Conservation (phyloP, 2,329 filamentous ascomycete species). For the Rhexocercosporidium sp. region DNA sequence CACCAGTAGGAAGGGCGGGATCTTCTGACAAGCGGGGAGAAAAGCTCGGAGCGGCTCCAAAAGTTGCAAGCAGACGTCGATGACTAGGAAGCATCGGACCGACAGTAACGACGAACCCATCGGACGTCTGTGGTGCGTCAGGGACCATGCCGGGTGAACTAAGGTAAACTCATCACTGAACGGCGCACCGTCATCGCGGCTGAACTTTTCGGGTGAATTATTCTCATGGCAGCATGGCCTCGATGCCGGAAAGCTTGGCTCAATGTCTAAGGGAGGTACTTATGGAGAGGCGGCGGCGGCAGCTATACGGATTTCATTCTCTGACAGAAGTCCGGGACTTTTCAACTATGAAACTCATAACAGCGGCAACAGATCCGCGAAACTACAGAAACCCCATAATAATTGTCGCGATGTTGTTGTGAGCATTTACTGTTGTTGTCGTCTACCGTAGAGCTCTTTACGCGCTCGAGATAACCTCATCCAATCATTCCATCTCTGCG, state of each 20-base stretch:
- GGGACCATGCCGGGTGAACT: slow-evolving; percentile 7
- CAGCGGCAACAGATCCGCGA: slow-evolving; percentile 15
- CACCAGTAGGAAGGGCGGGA: slow-evolving; percentile 11
- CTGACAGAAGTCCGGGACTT: background rate
- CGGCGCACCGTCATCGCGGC: slow-evolving; percentile 21
- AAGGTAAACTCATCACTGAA: background rate
- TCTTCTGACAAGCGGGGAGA: background rate
- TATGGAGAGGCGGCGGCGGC: background rate
- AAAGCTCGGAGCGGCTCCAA: slow-evolving; percentile 5
- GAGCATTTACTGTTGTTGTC: slow-evolving; percentile 4
- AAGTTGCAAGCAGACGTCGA: slow-evolving; percentile 8
- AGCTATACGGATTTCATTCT: background rate
- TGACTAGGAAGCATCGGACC: slow-evolving; percentile 18
- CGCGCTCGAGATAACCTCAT: slow-evolving; percentile 35
- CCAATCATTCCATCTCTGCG: slow-evolving; percentile 29
- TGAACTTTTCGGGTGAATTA: slow-evolving; percentile 17
- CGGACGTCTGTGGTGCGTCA: background rate
- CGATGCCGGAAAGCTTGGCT: slow-evolving; percentile 5
- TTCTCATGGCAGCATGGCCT: background rate
- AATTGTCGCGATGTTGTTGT: slow-evolving; percentile 31
- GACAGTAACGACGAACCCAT: slow-evolving; percentile 21
- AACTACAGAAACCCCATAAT: slow-evolving; percentile 4
- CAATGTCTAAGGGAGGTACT: background rate
- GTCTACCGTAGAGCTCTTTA: slow-evolving; percentile 36
- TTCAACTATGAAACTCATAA: slow-evolving; percentile 18